phyloP scores from a whole-genome alignment of 148 eudicot genomes.

The Cornus kousa region DNA sequence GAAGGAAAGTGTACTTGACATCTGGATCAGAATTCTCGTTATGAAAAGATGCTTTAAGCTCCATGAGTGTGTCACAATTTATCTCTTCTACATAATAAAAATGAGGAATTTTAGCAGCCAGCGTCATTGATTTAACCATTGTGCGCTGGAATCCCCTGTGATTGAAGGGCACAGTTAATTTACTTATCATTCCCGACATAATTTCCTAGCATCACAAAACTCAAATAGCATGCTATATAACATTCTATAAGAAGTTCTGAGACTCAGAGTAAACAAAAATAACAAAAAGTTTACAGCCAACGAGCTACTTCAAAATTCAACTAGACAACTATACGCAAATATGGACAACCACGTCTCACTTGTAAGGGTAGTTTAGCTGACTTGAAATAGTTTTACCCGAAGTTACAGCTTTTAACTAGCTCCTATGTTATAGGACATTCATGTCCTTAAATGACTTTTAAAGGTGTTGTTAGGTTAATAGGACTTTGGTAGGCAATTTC shows the following conservation, averaged over 20 bases:
- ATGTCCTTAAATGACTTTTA: neutral
- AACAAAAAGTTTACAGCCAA: neutral
- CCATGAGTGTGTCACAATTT: slow-evolving; percentile 64
- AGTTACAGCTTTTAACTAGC: neutral
- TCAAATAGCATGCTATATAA: neutral
- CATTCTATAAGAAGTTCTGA: neutral
- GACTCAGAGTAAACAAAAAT: neutral
- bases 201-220: neutral
- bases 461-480: neutral
- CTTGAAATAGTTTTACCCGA: slow-evolving; percentile 1
- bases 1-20: slow-evolving; percentile 90
- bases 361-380: neutral
- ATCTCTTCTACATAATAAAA: slow-evolving; percentile 94
- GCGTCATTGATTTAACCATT: slow-evolving; percentile 95
- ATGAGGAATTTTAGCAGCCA: slow-evolving; percentile 91
- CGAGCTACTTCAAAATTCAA: neutral
- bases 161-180: slow-evolving; percentile 2
- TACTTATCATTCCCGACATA: slow-evolving; percentile 4
- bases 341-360: neutral
- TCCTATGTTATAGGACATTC: neutral
- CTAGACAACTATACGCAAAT: neutral
- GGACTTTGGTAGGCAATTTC: too few relatives aligned
- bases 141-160: slow-evolving; percentile 96
- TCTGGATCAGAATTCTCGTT: slow-evolving; percentile 70
- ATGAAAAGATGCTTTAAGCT: slow-evolving; percentile 75